Evolutionary conservation across 257 asterid genomes (phyloP).

Genomic region (Coffea eugenioides): DNA sequence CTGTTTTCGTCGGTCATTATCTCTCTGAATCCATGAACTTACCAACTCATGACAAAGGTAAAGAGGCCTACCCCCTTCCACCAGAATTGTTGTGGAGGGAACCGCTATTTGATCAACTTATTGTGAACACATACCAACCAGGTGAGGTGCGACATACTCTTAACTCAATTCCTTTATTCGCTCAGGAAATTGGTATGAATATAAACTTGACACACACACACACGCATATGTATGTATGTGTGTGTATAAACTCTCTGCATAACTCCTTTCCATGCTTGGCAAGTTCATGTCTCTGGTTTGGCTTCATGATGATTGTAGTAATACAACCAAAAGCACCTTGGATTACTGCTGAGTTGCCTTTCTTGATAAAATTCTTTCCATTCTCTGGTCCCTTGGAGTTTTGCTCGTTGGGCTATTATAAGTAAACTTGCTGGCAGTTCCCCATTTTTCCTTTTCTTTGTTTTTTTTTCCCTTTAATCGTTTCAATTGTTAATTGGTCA

Average conservation of each 20-base stretch:
- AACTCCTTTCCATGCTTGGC: background rate
- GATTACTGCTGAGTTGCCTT: background rate
- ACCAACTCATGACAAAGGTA: conserved; percentile 16
- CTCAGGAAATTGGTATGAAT: too few species aligned
- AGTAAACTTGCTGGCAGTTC: background rate
- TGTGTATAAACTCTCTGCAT: background rate
- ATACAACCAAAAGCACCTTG: background rate
- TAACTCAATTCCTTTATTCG: background rate
- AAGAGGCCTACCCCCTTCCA: conserved; percentile 41
- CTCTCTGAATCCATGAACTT: conserved; percentile 22
- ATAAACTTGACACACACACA: too few species aligned
- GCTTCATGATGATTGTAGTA: background rate
- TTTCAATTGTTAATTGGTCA: background rate
- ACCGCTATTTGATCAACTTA: conserved; percentile 81
- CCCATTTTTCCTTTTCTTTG: background rate
- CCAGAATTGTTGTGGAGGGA: conserved; percentile 65
- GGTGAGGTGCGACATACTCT: conserved; percentile 67
- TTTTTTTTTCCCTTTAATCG: background rate
- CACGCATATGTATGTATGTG: too few species aligned
- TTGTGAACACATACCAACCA: conserved; percentile 80
- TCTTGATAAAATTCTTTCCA: background rate
- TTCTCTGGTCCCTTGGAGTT: too few species aligned
- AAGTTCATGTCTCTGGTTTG: background rate
- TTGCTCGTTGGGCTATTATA: too few species aligned
- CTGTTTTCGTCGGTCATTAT: conserved; percentile 24